A percentile compares a stretch with the other conserved stretches of the same genome.
Evolutionary conservation across 139 green algal species (phyloP).

Genomic region (Tetraselmis chui): DNA sequence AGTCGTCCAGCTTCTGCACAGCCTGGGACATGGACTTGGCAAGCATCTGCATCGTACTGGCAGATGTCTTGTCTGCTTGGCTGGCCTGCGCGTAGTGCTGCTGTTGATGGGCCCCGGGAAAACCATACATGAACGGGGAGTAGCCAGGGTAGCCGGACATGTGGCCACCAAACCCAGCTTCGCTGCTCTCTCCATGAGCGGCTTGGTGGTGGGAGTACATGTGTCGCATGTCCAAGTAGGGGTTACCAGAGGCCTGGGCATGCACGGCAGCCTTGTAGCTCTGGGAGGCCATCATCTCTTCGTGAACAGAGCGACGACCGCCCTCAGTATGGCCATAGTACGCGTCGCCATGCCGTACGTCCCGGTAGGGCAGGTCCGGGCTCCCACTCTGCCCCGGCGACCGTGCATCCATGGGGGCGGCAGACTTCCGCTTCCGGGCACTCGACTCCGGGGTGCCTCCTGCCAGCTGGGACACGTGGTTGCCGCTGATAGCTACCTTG

Average conservation of each 20-base stretch:
- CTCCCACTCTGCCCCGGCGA: neutral
- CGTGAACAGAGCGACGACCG: no score
- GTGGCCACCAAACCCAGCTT: no score
- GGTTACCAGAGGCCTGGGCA: neutral
- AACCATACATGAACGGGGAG: no score
- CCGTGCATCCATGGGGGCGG: neutral
- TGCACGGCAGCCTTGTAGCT: neutral
- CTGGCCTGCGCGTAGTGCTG: no score
- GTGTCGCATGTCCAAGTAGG: neutral
- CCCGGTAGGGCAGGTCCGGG: neutral
- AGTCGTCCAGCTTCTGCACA: neutral
- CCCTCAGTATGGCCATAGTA: neutral
- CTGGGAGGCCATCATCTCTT: neutral
- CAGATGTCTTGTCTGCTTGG: no score
- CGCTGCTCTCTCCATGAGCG: neutral
- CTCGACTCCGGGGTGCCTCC: neutral
- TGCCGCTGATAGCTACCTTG: neutral
- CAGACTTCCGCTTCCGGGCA: neutral
- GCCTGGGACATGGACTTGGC: neutral
- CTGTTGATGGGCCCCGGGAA: no score
- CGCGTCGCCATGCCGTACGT: neutral
- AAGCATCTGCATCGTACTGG: neutral
- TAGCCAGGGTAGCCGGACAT: no score
- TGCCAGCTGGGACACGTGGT: neutral
- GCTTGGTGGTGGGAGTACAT: neutral